Evolutionary conservation across 1,139 yeast genomes (phyloP).

Genomic region (Scheffersomyces insectosa): DNA sequence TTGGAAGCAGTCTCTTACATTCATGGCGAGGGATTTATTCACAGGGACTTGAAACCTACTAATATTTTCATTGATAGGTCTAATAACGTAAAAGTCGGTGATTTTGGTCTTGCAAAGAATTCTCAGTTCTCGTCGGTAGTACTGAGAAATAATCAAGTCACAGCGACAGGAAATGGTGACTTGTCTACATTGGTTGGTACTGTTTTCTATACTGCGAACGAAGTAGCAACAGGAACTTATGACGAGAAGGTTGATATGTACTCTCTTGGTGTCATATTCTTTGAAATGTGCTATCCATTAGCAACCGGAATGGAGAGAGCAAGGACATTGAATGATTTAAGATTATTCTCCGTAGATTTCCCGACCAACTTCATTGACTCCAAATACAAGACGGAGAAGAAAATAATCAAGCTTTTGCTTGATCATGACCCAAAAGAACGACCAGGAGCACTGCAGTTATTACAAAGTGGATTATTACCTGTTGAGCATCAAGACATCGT

Average conservation of each 20-base stretch:
- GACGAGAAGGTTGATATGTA: slow-evolving; percentile 95
- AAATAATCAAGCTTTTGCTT: slow-evolving; percentile 62
- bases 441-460: slow-evolving; percentile 74
- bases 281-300: slow-evolving; percentile 87
- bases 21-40: slow-evolving; percentile 92
- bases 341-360: slow-evolving; percentile 59
- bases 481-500: slow-evolving; percentile 88
- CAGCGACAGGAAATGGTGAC: slow-evolving; percentile 56
- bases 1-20: slow-evolving; percentile 90
- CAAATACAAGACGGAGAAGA: slow-evolving; percentile 57
- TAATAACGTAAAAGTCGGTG: slow-evolving; percentile 90
- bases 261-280: slow-evolving; percentile 89
- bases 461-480: slow-evolving; percentile 82
- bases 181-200: slow-evolving; percentile 93
- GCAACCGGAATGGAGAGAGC: slow-evolving; percentile 93
- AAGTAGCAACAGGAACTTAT: slow-evolving; percentile 76
- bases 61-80: slow-evolving; percentile 92
- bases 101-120: slow-evolving; percentile 92
- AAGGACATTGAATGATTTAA: slow-evolving; percentile 59
- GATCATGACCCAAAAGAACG: slow-evolving; percentile 76
- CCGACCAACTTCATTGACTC: slow-evolving; percentile 62
- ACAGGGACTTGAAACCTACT: slow-evolving; percentile 92
- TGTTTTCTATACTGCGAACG: slow-evolving; percentile 87
- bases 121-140: slow-evolving; percentile 49
- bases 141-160: slow-evolving; percentile 42